phyloP scores from a whole-genome alignment of 176 grass and related monocot species.

The Lolium multiflorum region DNA sequence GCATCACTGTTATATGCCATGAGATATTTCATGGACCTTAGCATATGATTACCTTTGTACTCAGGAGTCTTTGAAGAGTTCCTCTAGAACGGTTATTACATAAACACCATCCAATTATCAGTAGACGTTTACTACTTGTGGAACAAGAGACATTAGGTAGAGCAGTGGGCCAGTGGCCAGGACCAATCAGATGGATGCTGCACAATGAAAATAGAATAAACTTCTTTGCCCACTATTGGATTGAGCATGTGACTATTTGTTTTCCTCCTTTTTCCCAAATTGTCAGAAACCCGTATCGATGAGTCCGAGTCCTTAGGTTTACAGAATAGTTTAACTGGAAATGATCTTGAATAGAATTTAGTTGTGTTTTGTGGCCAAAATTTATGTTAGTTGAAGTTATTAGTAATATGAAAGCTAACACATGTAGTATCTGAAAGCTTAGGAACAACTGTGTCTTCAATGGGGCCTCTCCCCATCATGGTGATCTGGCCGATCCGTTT shows the following conservation, averaged over 20 bases:
- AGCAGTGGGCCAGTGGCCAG: not conserved
- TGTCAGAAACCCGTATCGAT: not conserved
- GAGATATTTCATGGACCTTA: not conserved
- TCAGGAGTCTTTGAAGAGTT: not conserved
- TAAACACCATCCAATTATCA: constrained; percentile 20
- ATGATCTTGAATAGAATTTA: constrained; percentile 12
- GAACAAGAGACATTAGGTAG: not conserved
- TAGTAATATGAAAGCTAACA: constrained; percentile 10
- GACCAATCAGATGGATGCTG: not conserved
- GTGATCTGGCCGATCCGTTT: not conserved
- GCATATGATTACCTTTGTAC: not conserved
- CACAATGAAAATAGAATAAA: constrained; percentile 2
- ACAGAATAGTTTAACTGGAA: not conserved
- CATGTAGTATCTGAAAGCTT: not conserved
- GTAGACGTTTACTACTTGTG: constrained; percentile 9
- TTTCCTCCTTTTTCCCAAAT: not conserved
- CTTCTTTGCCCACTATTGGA: not conserved
- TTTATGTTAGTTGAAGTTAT: constrained; percentile 22
- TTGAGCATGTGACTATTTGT: not conserved
- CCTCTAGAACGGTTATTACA: constrained; percentile 1
- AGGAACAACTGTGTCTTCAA: not conserved
- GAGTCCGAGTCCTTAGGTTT: not conserved
- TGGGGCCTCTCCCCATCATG: not conserved
- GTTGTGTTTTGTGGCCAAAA: not conserved
- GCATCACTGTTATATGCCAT: constrained; percentile 17